Evolutionary conservation across 371 early-diverging fungal species (phyloP).

Genomic region (Polyrhizophydium stewartii): DNA sequence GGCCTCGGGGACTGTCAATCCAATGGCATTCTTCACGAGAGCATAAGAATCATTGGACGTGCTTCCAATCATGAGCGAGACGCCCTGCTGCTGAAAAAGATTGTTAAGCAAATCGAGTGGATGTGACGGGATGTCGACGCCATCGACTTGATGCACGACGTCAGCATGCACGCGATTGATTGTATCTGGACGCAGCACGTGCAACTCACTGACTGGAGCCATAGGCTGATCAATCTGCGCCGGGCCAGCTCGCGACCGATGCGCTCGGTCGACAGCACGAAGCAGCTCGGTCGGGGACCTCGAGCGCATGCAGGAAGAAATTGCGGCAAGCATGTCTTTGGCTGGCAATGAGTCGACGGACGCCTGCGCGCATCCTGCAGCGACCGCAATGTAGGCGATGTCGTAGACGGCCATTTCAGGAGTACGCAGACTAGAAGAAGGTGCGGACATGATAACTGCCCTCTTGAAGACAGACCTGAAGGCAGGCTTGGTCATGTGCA

Average conservation of each 20-base stretch:
- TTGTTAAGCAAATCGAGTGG: conserved; percentile 11
- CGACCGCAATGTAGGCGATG: background rate
- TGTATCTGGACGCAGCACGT: too few relatives aligned
- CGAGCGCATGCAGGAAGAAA: too few relatives aligned
- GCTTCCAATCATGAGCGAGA: conserved; percentile 5
- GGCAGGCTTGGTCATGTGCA: conserved; percentile 12
- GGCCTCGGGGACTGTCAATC: background rate
- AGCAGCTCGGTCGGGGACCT: too few relatives aligned
- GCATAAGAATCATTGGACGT: conserved; percentile 14
- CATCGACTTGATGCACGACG: too few relatives aligned
- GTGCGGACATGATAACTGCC: conserved; percentile 18
- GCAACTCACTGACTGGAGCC: too few relatives aligned
- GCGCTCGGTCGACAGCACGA: conserved; percentile 3
- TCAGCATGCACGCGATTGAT: too few relatives aligned
- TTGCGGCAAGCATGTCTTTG: too few relatives aligned
- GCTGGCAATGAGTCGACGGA: too few relatives aligned
- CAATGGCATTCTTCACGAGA: conserved; percentile 5
- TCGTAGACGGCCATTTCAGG: background rate
- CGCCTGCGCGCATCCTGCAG: conserved; percentile 8
- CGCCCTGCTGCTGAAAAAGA: background rate
- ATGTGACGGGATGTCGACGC: conserved; percentile 7
- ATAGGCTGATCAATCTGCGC: too few relatives aligned
- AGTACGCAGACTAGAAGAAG: conserved; percentile 6
- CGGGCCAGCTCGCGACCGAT: too few relatives aligned
- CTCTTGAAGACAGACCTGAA: conserved; percentile 1